Base-by-base conservation (phyloP, 352 stramenopile genomes). In the Detonula confervacea region DNA sequence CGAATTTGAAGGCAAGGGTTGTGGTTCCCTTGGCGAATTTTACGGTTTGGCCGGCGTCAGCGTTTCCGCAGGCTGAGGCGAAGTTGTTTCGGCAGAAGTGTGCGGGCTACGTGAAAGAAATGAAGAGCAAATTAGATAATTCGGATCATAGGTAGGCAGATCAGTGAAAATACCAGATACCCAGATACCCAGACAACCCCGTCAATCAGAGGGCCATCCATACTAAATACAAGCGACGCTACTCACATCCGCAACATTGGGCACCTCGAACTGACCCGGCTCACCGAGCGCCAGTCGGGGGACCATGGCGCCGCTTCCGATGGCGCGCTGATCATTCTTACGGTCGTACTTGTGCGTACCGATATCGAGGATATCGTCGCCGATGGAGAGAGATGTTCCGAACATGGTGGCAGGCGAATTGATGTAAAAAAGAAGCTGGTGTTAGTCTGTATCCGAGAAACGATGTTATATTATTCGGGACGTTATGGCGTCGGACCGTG, bases 1-100 rank as follows among this genome's bases (percentile, higher is more conserved):
- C 92, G 90, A 99, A 99, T 90, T 99, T 99, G 91, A 99, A 99
- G 33, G 97, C 97, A 14, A 99, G 92, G 33, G 97, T 99, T 11
- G 98, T 99, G 44, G 98, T 99, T 60, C 98, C 98, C 88, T 99
- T 99, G 55, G 96, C 96, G 83, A 99, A 99, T 77, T 94, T 94
- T 37, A 94, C 87, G 2, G 74, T 57, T 80, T 99, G 96, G 49
- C 96, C 86, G 49, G 97, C 96, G 84, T 99, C 97, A 56, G 96
- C 95, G 71, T 79, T 88, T 25, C 95, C 95, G 89, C 98, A 99
- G 69, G 97, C 96, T 62, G 97, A 97, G 74, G 97, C 96, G 82
- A 99, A 98, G 90, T 99, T 97, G 65, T 88, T 95, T 68, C 96
- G 95, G 68, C 95, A 97, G 80, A 98, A 99, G 27, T 94, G 88